Evolutionary conservation across 2,329 filamentous ascomycete genomes (phyloP), one percentile per base, ranked within the genome.

Genomic region (Phymatotrichopsis omnivora): DNA sequence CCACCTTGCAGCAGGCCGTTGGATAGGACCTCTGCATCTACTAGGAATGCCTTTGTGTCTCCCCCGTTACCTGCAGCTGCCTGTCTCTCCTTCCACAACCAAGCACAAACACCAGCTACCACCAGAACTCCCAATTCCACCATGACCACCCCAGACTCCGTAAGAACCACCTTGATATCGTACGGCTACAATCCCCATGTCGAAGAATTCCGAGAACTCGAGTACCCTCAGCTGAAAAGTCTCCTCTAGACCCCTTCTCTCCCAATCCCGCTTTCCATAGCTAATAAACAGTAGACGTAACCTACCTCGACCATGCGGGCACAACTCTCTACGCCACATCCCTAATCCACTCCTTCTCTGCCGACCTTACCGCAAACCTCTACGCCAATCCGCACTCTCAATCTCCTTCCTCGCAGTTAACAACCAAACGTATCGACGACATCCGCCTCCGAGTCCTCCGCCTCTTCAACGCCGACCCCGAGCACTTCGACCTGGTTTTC

Each of bases 331-430:
- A 76, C 55, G 70, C 76, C 33, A 71, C 67, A 52, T 75, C 75
- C 20, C 66, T 76, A 27, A 65, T 80, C 30, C 66, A 70, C 34
- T 64, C 65, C 19, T 78, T 80, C 60, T 68, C 72, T 5, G 59
- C 63, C 2, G 71, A 75, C 54, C 69, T 81, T 61, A 64, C 70
- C 30, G 58, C 64, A 25, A 72, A 70, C 49, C 65, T 82, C n/a
- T 78, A 78, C 56, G 77, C 77, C 8, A 82, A 82, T 55, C 78
- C 78, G 2, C 79, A 82, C 59, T 82, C 78, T 1, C 69, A 74
- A 53, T 77, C 75, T 28, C 65, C 68, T 12, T 75, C 76, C 0
- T 76, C 75, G 11, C 71, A 70, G 44, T 62, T 73, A 16, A 71
- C 74, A 1, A 75, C 75, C 4, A 67, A 72, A 22, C 65, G 71